These are phyloP conservation scores for Gaeumannomyces tritici DNA, from an alignment of 2,329 filamentous ascomycete genomes.

Conservation along the genomic window DNA sequence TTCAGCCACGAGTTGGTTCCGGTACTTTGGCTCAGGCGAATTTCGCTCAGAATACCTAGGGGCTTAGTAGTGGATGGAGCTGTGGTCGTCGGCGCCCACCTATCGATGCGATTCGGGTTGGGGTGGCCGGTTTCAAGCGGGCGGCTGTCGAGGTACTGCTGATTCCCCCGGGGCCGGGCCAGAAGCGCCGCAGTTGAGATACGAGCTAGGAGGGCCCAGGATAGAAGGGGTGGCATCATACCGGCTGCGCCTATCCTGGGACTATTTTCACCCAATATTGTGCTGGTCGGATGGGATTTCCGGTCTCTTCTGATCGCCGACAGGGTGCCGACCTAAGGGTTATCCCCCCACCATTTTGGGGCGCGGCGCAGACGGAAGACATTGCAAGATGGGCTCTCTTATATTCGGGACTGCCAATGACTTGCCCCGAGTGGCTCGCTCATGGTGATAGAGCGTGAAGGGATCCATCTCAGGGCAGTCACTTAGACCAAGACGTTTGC, in stretches of 20 bases:
- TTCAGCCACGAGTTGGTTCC: neutral
- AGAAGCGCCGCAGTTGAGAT: neutral
- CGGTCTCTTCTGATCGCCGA: too few relatives aligned
- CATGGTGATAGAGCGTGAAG: neutral
- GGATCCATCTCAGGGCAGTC: too few relatives aligned
- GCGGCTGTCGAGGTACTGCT: neutral
- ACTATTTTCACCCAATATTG: neutral
- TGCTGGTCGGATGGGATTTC: neutral
- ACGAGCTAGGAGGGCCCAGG: neutral
- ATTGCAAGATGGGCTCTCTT: neutral
- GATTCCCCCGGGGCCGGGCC: neutral
- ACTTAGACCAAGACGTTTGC: neutral
- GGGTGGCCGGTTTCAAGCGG: neutral
- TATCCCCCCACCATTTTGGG: neutral
- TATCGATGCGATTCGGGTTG: neutral
- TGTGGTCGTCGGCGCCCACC: conserved; percentile 9
- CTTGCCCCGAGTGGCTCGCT: neutral
- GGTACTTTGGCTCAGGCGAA: neutral
- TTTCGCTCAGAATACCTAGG: neutral
- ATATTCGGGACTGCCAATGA: neutral
- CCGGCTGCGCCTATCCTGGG: too few relatives aligned
- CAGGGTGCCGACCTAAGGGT: too few relatives aligned
- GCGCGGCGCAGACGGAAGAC: neutral
- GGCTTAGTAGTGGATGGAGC: conserved; percentile 5
- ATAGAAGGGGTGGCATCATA: neutral